Base-by-base conservation (phyloP, 805 yeast species). In the Saccharomycopsis fodiens region DNA sequence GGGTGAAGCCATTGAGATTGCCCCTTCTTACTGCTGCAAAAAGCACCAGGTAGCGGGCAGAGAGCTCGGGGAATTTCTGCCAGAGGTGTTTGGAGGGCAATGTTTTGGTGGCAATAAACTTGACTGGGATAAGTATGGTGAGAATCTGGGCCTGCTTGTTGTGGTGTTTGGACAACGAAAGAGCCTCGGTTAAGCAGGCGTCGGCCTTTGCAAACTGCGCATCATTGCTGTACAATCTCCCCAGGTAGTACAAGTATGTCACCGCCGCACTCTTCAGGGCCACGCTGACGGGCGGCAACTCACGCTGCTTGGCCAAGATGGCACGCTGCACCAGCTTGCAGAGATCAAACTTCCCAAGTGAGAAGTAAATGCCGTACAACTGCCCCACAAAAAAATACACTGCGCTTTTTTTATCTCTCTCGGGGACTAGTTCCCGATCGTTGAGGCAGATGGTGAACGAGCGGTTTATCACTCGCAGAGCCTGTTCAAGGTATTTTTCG, bases 311-410 rank as follows among this genome's bases (percentile, higher is more conserved):
- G 12, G 81, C 74, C 25, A 67, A 69, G 29, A 85, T 63, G 1
- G 85, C 95, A 58, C 79, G 79, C 48, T 84, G 79, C 51, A 86
- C 69, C 42, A 84, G 81, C 54, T 78, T 78, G 29, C 91, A 87
- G 59, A 86, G 70, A 54, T 86, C 87, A 34, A 74, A 67, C 56
- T 83, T 84, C 38, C 73, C 70, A 52, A 86, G 65, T 54, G 69
- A 69, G 66, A 80, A 78, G 62, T 85, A 87, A 20, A 83, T 69
- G 54, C 76, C 76, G 60, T 86, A 78, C 47, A 87, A 72, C 44
- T 79, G 72, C 34, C 81, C 79, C 16, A 84, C 74, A 59, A 86
- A 82, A 61, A 74, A 79, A 61, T 81, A 85, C 16, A 83, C 79
- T 41, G 81, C 84, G 52, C 63, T 61, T 55, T 80, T 71, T 57